These are phyloP conservation scores for Protea cynaroides DNA, from an alignment of 164 flowering plant species.

Conservation along the genomic window DNA sequence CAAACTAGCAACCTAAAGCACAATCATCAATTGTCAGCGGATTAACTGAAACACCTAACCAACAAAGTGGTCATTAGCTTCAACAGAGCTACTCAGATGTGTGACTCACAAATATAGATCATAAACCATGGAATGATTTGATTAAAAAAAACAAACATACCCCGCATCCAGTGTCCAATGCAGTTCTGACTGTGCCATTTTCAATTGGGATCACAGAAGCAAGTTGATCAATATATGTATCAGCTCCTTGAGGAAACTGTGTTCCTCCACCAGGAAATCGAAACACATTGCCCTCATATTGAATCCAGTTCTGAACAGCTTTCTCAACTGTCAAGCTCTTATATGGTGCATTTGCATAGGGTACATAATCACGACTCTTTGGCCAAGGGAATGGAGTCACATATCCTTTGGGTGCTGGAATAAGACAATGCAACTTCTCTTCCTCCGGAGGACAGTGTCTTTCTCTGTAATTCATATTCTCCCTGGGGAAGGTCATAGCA, in stretches of 20 bases:
- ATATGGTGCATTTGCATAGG: conserved; percentile 86
- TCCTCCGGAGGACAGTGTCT: conserved; percentile 79
- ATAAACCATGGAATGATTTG: not conserved
- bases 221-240: conserved; percentile 75
- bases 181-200: conserved; percentile 85
- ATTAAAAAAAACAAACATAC: conserved; percentile 33
- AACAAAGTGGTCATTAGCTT: not conserved
- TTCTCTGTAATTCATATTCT: conserved; percentile 74
- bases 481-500: conserved; percentile 82
- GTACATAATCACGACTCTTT: conserved; percentile 89
- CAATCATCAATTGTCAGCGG: conserved; percentile 6
- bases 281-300: conserved; percentile 82
- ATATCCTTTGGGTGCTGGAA: conserved; percentile 90
- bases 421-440: conserved; percentile 63
- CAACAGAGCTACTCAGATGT: not conserved
- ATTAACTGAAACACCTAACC: not conserved
- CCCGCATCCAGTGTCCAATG: conserved; percentile 94
- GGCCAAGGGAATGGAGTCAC: conserved; percentile 95
- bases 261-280: conserved; percentile 97
- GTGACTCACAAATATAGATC: not conserved
- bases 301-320: conserved; percentile 95
- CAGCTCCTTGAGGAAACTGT: conserved; percentile 93
- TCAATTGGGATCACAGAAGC: conserved; percentile 72
- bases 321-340: conserved; percentile 92
- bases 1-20: conserved; percentile 83